These are phyloP conservation scores for Apiospora saccharicola DNA, from an alignment of 2,329 filamentous ascomycete genomes.

Conservation along the genomic window DNA sequence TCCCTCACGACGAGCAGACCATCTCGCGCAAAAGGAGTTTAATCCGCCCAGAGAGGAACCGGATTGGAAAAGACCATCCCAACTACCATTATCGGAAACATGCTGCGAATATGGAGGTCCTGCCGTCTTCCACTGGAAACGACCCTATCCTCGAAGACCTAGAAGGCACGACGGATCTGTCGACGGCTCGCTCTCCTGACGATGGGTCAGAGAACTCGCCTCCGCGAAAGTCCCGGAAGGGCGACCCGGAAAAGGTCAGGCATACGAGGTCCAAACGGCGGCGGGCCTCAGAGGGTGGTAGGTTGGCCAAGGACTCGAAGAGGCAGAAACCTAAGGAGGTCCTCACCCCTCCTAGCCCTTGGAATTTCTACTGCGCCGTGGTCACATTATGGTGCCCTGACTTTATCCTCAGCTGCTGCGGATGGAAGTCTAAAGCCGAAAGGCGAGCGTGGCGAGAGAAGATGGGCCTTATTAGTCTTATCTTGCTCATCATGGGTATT, in stretches of 20 bases:
- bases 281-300: slow-evolving; percentile 59
- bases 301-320: slow-evolving; percentile 66
- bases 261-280: slow-evolving; percentile 47
- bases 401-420: slow-evolving; percentile 83
- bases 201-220: slow-evolving; percentile 54
- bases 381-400: slow-evolving; percentile 95
- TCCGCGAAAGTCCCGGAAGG: slow-evolving; percentile 45
- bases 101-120: slow-evolving; percentile 88
- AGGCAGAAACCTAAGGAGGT: slow-evolving; percentile 65
- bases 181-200: slow-evolving; percentile 55
- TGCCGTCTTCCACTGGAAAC: slow-evolving; percentile 91
- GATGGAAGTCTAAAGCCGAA: slow-evolving; percentile 84
- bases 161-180: slow-evolving; percentile 67
- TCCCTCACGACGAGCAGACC: slow-evolving; percentile 41
- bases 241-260: slow-evolving; percentile 49
- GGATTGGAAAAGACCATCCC: slow-evolving; percentile 85
- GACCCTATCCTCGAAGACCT: slow-evolving; percentile 85
- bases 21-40: slow-evolving; percentile 81
- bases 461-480: slow-evolving; percentile 95
- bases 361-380: slow-evolving; percentile 94
- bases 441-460: slow-evolving; percentile 97
- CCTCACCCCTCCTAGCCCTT: slow-evolving; percentile 82
- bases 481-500: slow-evolving; percentile 83
- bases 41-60: slow-evolving; percentile 85
- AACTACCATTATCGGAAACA: slow-evolving; percentile 97